These are phyloP conservation scores for Penicillium sp. DNA, from an alignment of 2,329 filamentous ascomycete genomes.

Conservation along the genomic window DNA sequence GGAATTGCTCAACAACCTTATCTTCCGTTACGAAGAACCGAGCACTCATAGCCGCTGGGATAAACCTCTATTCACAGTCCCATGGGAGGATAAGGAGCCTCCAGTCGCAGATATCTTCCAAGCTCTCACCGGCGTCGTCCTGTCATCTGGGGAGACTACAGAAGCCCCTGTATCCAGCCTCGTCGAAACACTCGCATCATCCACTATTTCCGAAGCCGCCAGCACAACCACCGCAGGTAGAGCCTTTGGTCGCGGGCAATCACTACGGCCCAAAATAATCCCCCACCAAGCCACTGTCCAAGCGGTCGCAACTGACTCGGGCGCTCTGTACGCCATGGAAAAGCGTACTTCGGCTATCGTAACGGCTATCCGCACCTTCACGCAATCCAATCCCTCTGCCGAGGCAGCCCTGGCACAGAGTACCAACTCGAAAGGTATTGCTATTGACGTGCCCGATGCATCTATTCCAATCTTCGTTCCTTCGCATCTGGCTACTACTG, in stretches of 20 bases:
- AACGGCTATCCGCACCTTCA: conserved; percentile 39
- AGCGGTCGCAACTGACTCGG: conserved; percentile 37
- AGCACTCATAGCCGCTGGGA: conserved; percentile 62
- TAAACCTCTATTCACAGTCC: conserved; percentile 59
- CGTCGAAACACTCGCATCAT: conserved; percentile 17
- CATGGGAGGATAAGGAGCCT: conserved; percentile 51
- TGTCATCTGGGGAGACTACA: conserved; percentile 21
- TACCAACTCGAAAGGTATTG: conserved; percentile 26
- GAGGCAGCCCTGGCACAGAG: conserved; percentile 33
- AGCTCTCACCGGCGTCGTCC: conserved; percentile 43
- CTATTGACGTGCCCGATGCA: conserved; percentile 33
- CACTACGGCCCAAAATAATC: conserved; percentile 28
- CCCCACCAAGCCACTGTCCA: conserved; percentile 44
- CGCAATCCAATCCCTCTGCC: conserved; percentile 37
- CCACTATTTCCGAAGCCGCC: conserved; percentile 24
- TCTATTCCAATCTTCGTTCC: conserved; percentile 35
- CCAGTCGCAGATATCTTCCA: conserved; percentile 59
- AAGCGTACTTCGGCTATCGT: conserved; percentile 41
- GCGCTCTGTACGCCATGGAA: conserved; percentile 43
- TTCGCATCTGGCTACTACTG: conserved; percentile 32
- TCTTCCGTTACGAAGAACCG: conserved; percentile 64
- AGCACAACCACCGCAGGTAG: conserved; percentile 25
- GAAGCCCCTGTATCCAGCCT: conserved; percentile 16
- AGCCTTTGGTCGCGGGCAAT: conserved; percentile 15
- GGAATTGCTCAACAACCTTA: conserved; percentile 58